Percentiles rank a stretch among this genome's conserved stretches.
Evolutionary conservation across 495 filamentous ascomycete genomes (phyloP).

Genomic region (Hyaloscypha variabilis): DNA sequence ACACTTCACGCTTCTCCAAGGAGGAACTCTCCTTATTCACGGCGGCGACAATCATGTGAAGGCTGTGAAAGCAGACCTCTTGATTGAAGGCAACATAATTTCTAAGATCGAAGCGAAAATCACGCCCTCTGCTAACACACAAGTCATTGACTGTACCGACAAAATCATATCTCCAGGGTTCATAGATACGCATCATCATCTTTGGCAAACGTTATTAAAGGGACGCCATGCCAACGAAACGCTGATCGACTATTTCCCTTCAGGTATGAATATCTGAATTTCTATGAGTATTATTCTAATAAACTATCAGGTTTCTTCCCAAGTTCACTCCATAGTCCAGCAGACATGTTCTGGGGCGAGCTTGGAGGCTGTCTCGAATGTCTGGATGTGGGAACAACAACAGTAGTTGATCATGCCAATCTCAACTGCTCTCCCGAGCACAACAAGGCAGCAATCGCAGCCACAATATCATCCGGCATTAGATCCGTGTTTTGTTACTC

Average conservation of each 20-base stretch:
- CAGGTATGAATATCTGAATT: constrained; percentile 28
- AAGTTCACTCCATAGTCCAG: constrained; percentile 40
- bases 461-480: constrained; percentile 48
- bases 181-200: constrained; percentile 55
- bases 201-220: constrained; percentile 50
- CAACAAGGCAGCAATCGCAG: constrained; percentile 41
- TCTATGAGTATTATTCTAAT: constrained; percentile 30
- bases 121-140: constrained; percentile 20
- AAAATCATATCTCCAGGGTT: constrained; percentile 55
- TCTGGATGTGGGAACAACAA: constrained; percentile 59
- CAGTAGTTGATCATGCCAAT: constrained; percentile 59
- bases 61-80: constrained; percentile 18
- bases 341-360: constrained; percentile 56
- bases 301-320: too few relatives aligned
- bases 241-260: too few relatives aligned
- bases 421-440: constrained; percentile 46
- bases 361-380: constrained; percentile 54
- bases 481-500: constrained; percentile 51
- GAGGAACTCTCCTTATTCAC: constrained; percentile 22
- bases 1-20: constrained; percentile 20
- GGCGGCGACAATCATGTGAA: constrained; percentile 17
- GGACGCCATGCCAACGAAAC: too few relatives aligned
- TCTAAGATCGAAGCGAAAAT: constrained; percentile 21
- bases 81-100: constrained; percentile 26
- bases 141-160: constrained; percentile 45